Percentiles rank a stretch among this genome's conserved stretches.
Evolutionary conservation across 352 stramenopile genomes (phyloP).

Genomic region (Phytophthora agathidicida): DNA sequence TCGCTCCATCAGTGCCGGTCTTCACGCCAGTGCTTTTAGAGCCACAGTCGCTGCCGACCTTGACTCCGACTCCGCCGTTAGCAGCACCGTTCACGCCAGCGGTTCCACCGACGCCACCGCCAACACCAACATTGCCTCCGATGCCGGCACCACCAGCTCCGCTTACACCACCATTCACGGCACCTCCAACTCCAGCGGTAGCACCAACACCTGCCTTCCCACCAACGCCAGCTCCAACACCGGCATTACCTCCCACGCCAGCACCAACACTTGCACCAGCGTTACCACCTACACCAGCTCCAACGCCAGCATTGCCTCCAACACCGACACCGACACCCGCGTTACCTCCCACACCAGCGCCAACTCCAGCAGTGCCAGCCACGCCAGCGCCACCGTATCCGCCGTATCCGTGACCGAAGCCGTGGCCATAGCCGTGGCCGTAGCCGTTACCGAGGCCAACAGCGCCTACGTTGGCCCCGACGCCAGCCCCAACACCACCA

Average conservation of each 20-base stretch:
- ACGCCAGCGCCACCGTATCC: not conserved
- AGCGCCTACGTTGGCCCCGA: not conserved
- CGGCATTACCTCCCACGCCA: not conserved
- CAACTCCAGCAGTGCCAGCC: not conserved
- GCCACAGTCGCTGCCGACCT: not conserved
- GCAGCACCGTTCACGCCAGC: not conserved
- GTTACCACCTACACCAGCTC: no score
- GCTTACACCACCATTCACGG: not conserved
- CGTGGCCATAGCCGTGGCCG: no score
- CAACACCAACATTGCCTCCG: not conserved
- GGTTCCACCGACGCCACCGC: not conserved
- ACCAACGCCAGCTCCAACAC: not conserved
- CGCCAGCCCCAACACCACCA: not conserved
- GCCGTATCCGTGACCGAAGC: no score
- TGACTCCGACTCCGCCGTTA: not conserved
- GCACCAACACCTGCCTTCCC: not conserved
- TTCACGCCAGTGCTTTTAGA: not conserved
- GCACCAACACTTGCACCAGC: not conserved
- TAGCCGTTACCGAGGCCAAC: not conserved
- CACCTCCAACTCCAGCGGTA: not conserved
- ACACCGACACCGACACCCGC: not conserved
- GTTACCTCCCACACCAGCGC: not conserved
- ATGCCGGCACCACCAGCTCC: not conserved
- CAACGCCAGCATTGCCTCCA: no score
- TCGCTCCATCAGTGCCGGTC: not conserved